A percentile compares a stretch with the other conserved stretches of the same genome.
Evolutionary conservation across 345 rosid species (phyloP).

Genomic region (Salix koriyanagi): DNA sequence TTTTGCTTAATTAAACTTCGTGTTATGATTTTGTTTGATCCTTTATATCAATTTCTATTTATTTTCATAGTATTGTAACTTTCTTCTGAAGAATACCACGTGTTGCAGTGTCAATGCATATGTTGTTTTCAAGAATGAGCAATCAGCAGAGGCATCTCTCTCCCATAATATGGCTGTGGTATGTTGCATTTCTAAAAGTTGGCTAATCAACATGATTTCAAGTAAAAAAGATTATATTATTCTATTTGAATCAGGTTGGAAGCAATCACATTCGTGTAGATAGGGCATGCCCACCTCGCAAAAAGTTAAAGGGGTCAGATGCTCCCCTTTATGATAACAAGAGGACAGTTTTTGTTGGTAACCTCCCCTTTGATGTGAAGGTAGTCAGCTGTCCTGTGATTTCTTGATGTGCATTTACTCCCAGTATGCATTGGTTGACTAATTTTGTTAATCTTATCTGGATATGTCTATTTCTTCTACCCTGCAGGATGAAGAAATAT

Average conservation of each 20-base stretch:
- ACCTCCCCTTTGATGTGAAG: slow-evolving; percentile 97
- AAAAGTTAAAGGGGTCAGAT: slow-evolving; percentile 66
- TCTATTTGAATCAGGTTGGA: slow-evolving; percentile 46
- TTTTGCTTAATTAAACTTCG: neutral
- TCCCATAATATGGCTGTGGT: slow-evolving; percentile 91
- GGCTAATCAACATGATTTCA: neutral
- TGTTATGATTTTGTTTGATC: neutral
- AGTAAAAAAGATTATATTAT: neutral
- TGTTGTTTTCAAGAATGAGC: slow-evolving; percentile 73
- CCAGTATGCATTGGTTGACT: neutral
- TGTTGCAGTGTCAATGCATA: slow-evolving; percentile 86
- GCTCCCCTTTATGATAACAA: slow-evolving; percentile 62
- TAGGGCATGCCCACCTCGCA: slow-evolving; percentile 95
- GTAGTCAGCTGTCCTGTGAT: slow-evolving; percentile 29
- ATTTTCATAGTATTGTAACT: neutral
- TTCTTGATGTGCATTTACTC: neutral
- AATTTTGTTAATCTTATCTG: neutral
- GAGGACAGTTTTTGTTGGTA: slow-evolving; percentile 87
- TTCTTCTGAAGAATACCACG: slow-evolving; percentile 8
- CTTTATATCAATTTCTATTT: neutral
- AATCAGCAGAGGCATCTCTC: slow-evolving; percentile 78
- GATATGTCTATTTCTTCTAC: neutral
- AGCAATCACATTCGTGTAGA: slow-evolving; percentile 95
- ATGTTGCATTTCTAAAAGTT: slow-evolving; percentile 18
- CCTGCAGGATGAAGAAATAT: slow-evolving; percentile 84